Percentiles rank a stretch among this genome's conserved stretches.
Evolutionary conservation across 306 rosid species (phyloP).

Genomic region (Quercus aquifolioides): DNA sequence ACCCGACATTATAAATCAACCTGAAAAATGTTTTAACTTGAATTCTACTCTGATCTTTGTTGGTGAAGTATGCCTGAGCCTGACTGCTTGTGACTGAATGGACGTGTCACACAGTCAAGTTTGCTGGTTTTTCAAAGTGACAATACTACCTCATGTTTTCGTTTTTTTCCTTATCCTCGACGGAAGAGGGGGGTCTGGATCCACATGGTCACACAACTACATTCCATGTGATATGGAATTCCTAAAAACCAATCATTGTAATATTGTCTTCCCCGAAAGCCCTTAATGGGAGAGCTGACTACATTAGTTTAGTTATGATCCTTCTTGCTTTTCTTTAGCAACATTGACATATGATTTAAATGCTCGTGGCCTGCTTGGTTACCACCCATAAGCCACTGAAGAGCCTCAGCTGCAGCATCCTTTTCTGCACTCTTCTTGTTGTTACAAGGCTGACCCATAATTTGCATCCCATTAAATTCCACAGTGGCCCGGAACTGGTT

Average conservation of each 20-base stretch:
- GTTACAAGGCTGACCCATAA: conserved; percentile 79
- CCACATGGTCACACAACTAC: neutral
- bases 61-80: neutral
- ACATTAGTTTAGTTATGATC: conserved; percentile 39
- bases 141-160: neutral
- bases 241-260: neutral
- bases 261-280: neutral
- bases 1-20: neutral
- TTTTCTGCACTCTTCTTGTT: conserved; percentile 95
- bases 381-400: conserved; percentile 82
- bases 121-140: neutral
- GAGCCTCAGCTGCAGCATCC: conserved; percentile 94
- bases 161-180: neutral
- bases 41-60: neutral
- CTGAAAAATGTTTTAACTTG: neutral
- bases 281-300: neutral
- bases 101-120: neutral
- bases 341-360: conserved; percentile 61
- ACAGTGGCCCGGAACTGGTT: conserved; percentile 65
- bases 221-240: neutral
- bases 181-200: neutral
- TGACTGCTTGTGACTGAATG: neutral
- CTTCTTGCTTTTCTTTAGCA: conserved; percentile 85
- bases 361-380: conserved; percentile 48
- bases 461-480: conserved; percentile 74